Evolutionary conservation across 2,329 filamentous ascomycete genomes (phyloP).

Genomic region (Penicillium oxalicum): DNA sequence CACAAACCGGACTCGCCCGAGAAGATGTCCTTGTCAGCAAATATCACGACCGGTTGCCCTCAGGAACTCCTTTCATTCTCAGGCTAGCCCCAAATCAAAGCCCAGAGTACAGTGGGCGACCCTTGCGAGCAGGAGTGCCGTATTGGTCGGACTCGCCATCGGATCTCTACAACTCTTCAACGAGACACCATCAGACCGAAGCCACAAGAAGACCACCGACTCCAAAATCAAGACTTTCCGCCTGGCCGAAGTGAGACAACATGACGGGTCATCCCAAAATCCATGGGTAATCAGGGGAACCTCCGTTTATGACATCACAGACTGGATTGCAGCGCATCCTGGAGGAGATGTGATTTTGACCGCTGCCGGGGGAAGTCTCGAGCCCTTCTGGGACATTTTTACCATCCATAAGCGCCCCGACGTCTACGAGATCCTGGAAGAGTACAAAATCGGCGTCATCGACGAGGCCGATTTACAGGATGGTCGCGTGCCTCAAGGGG

Average conservation of each 20-base stretch:
- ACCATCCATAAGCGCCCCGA: constrained; percentile 61
- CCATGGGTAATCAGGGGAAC: constrained; percentile 62
- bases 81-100: not conserved
- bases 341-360: constrained; percentile 63
- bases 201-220: not conserved
- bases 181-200: not conserved
- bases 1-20: not conserved
- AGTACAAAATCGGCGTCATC: constrained; percentile 59
- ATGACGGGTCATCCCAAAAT: constrained; percentile 23
- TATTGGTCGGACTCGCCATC: not conserved
- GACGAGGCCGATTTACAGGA: constrained; percentile 54
- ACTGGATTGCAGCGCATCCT: constrained; percentile 61
- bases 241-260: constrained; percentile 20
- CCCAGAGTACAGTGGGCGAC: not conserved
- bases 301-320: constrained; percentile 65
- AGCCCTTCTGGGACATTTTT: constrained; percentile 66
- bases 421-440: constrained; percentile 59
- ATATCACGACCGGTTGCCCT: not conserved
- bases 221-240: not conserved
- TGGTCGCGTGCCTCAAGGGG: constrained; percentile 48
- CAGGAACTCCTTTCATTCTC: not conserved
- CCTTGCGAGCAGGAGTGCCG: not conserved
- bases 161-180: not conserved
- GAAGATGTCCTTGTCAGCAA: not conserved
- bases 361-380: constrained; percentile 59